Evolutionary conservation across 495 filamentous ascomycete species (phyloP).

Genomic region (Terfezia boudieri): DNA sequence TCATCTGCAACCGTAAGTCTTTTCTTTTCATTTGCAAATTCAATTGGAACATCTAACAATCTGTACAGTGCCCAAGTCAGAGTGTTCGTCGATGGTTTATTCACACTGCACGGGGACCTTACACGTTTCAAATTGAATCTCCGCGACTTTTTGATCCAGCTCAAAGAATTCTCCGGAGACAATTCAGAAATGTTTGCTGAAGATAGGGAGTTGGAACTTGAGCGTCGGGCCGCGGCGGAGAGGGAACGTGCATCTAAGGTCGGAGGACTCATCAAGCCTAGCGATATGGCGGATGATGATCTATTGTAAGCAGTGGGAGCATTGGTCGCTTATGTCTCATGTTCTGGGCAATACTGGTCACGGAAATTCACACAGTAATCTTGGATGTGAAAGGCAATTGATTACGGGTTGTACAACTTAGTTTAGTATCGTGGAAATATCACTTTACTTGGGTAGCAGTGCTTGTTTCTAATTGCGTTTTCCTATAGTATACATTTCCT

Average conservation of each 20-base stretch:
- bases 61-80: slow-evolving; percentile 52
- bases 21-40: not conserved
- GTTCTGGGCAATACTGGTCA: too few relatives aligned
- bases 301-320: slow-evolving; percentile 25
- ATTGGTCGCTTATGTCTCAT: too few relatives aligned
- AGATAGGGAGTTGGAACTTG: slow-evolving; percentile 66
- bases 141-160: slow-evolving; percentile 87
- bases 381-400: too few relatives aligned
- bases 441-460: too few relatives aligned
- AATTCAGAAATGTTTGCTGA: slow-evolving; percentile 89
- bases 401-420: too few relatives aligned
- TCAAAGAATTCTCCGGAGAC: slow-evolving; percentile 81
- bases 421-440: too few relatives aligned
- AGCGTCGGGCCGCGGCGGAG: slow-evolving; percentile 58
- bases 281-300: slow-evolving; percentile 86
- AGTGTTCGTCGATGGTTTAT: slow-evolving; percentile 68
- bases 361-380: too few relatives aligned
- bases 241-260: slow-evolving; percentile 77
- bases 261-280: slow-evolving; percentile 75
- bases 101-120: slow-evolving; percentile 57
- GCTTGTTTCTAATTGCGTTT: too few relatives aligned
- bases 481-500: too few relatives aligned
- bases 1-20: slow-evolving; percentile 68
- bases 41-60: slow-evolving; percentile 18
- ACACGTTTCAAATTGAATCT: slow-evolving; percentile 81